These are phyloP conservation scores for Pterocarpus santalinus DNA, from an alignment of 306 rosid genomes.

Conservation along the genomic window DNA sequence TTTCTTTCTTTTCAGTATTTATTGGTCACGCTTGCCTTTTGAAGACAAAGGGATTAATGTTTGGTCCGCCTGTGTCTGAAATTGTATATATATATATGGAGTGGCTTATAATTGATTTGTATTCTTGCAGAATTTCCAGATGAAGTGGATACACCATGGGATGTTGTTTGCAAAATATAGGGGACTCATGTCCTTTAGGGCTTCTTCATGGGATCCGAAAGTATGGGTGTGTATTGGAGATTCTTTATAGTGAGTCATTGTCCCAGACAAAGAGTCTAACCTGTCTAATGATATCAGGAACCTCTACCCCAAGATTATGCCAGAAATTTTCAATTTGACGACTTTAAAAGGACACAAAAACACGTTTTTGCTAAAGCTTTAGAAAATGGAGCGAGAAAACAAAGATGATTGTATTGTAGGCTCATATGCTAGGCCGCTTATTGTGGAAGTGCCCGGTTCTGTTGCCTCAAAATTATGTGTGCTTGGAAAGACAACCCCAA, in stretches of 20 bases:
- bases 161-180: slow-evolving; percentile 83
- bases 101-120: slow-evolving; percentile 19
- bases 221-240: slow-evolving; percentile 52
- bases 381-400: slow-evolving; percentile 64
- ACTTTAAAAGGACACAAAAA: slow-evolving; percentile 76
- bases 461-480: slow-evolving; percentile 70
- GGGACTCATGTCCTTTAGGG: slow-evolving; percentile 96
- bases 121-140: slow-evolving; percentile 83
- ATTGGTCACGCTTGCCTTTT: not conserved
- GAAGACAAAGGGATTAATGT: not conserved
- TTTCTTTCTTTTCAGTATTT: slow-evolving; percentile 17
- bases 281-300: slow-evolving; percentile 64
- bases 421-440: slow-evolving; percentile 78
- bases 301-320: slow-evolving; percentile 88
- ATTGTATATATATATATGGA: slow-evolving; percentile 8
- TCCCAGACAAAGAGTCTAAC: slow-evolving; percentile 38
- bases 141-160: slow-evolving; percentile 96
- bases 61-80: not conserved
- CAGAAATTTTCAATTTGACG: slow-evolving; percentile 83
- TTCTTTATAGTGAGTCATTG: slow-evolving; percentile 22
- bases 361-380: slow-evolving; percentile 83
- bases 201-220: slow-evolving; percentile 97
- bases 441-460: slow-evolving; percentile 71
- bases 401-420: slow-evolving; percentile 67
- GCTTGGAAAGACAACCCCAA: slow-evolving; percentile 58